These are phyloP conservation scores for Dictyostelium intermedium DNA, from an alignment of 78 protist genomes.

Conservation along the genomic window DNA sequence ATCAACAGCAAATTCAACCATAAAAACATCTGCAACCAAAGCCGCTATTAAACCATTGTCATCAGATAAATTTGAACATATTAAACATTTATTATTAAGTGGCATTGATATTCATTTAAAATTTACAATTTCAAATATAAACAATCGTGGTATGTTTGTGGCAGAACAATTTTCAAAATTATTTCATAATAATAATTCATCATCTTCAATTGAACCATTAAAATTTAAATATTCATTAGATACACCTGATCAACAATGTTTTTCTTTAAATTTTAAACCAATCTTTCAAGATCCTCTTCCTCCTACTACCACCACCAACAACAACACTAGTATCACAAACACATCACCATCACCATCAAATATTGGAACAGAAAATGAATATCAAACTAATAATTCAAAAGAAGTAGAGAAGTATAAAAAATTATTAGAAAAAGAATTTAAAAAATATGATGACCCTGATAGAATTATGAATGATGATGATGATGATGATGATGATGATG, in stretches of 20 bases:
- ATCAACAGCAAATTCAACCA: background rate
- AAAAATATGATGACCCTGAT: conserved; percentile 73
- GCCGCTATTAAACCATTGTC: background rate
- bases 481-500: conserved; percentile 36
- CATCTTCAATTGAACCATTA: no score
- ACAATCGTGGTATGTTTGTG: conserved; percentile 46
- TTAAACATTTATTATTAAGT: conserved; percentile 10
- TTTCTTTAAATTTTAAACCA: background rate
- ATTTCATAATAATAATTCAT: background rate
- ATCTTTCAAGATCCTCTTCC: background rate
- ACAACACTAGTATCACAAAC: background rate
- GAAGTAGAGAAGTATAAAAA: conserved; percentile 10
- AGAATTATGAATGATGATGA: conserved; percentile 13
- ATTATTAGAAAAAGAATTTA: conserved; percentile 63
- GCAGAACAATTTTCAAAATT: conserved; percentile 51
- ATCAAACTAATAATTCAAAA: background rate
- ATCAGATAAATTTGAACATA: background rate
- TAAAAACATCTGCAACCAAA: background rate
- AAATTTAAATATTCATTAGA: conserved; percentile 6
- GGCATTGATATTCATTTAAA: conserved; percentile 59
- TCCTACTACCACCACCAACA: background rate
- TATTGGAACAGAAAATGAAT: background rate
- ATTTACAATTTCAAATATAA: conserved; percentile 28
- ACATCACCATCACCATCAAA: background rate
- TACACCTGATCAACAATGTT: conserved; percentile 2